These are phyloP conservation scores for Fusarium sp. DNA, from an alignment of 2,329 filamentous ascomycete species.

Conservation along the genomic window DNA sequence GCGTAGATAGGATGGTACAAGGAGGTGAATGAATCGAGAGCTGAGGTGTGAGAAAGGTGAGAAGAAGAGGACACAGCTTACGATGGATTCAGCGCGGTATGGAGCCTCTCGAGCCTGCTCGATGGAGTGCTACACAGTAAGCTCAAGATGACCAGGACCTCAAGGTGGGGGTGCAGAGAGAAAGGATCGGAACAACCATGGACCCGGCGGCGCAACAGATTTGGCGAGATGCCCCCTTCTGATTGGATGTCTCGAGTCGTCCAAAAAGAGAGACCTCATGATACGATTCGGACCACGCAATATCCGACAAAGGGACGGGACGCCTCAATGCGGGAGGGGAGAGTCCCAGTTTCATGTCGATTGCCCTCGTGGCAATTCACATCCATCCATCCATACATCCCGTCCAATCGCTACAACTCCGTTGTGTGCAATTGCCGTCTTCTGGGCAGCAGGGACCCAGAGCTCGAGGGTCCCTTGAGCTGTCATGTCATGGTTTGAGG, in stretches of 20 bases:
- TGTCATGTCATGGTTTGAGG: constrained; percentile 14
- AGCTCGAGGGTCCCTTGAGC: constrained; percentile 15
- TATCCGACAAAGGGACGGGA: constrained; percentile 15
- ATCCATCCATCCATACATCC: neutral
- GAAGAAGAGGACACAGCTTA: constrained; percentile 37
- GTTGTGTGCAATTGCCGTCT: constrained; percentile 5
- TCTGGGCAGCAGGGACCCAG: constrained; percentile 1
- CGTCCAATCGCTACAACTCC: constrained; percentile 14
- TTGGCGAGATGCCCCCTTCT: constrained; percentile 7
- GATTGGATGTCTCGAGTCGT: constrained; percentile 22
- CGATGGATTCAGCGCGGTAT: constrained; percentile 6
- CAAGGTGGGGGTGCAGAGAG: neutral
- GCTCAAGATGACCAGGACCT: neutral
- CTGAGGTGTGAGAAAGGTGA: neutral
- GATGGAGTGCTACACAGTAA: neutral
- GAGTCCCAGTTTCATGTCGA: neutral
- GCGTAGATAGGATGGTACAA: neutral
- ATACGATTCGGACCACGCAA: constrained; percentile 33
- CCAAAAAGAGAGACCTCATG: constrained; percentile 32
- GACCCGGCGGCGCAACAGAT: constrained; percentile 26
- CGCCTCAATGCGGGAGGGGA: neutral
- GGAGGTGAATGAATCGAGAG: neutral
- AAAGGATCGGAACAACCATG: constrained; percentile 27
- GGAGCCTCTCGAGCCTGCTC: neutral
- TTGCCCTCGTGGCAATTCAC: neutral